These are phyloP conservation scores for Solanum chilense DNA, from an alignment of 257 asterid genomes.

Conservation along the genomic window DNA sequence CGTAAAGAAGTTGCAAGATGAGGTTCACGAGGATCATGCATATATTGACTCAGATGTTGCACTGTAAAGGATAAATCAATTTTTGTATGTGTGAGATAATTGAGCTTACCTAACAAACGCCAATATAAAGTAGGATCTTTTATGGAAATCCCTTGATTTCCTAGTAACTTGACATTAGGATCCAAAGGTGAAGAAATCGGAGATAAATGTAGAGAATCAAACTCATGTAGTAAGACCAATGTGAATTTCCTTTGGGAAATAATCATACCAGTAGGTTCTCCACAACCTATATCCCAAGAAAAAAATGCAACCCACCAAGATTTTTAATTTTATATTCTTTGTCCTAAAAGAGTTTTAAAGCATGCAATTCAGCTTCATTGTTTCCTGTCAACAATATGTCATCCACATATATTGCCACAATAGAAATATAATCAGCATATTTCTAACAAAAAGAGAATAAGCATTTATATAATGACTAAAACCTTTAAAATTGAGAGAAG, in stretches of 20 bases:
- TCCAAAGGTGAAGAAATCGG: background rate
- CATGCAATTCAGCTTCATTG: background rate
- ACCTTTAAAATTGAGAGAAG: background rate
- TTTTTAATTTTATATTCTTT: background rate
- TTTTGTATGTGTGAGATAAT: background rate
- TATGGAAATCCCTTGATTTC: background rate
- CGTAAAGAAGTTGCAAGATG: background rate
- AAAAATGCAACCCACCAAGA: background rate
- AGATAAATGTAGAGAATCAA: background rate
- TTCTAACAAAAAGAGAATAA: background rate
- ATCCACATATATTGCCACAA: background rate
- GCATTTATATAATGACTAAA: background rate
- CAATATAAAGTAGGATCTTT: background rate
- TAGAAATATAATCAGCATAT: background rate
- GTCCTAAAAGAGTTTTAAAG: background rate
- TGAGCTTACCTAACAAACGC: background rate
- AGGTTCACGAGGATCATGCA: background rate
- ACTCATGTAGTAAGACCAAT: background rate
- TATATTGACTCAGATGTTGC: background rate
- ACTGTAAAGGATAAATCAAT: background rate
- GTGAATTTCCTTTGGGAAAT: background rate
- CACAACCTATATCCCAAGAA: background rate
- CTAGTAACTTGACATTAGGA: background rate
- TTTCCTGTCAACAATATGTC: background rate
- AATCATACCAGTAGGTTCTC: background rate